Base-by-base conservation (phyloP, 805 yeast genomes). In the Starmera quercuum region DNA sequence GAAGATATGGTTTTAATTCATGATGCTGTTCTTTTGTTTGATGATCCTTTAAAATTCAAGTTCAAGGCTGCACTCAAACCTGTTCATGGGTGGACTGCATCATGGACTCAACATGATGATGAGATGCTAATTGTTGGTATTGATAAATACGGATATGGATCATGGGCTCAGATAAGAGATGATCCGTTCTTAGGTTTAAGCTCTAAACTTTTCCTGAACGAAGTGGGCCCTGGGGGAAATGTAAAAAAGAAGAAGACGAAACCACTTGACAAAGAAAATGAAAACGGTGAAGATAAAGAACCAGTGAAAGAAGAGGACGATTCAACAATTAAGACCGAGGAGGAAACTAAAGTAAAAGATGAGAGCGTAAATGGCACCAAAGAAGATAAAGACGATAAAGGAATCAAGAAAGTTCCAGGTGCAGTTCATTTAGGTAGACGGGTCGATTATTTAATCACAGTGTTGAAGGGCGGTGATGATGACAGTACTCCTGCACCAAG, bases 141-240 rank as follows among this genome's bases (percentile, higher is more conserved):
- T 16, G 71, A 73, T 51, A 87, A 85, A 59, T 88, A 88, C 58
- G 99, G 99, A 0, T 88, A 86, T 56, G 97, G 97, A 13, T 79
- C 95, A 1, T 92, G 98, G 98, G 55, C 71, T 3, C 88, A 83
- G 51, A 88, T 92, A 30, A 70, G 98, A 52, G 99, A 92, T 60
- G 98, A 92, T 59, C 97, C 98, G 2, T 71, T 85, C 33, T 67
- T 92, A 38, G 88, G 87, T 9, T 65, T 92, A 40, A 83, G 85
- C 40, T 85, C 86, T 46, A 92, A 86, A 63, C 62, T 92, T 44
- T 92, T 76, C 49, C 66, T 92, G 46, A 73, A 67, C 36, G 78
- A 73, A 37, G 58, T 56, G 30, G 42, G 60, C 15, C 44, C 51
- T 7, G 61, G 53, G 20, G 59, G 57, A 44, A 56, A 49, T 33